Evolutionary conservation across 2,329 filamentous ascomycete genomes (phyloP).

Genomic region (Exophiala oligosperma): DNA sequence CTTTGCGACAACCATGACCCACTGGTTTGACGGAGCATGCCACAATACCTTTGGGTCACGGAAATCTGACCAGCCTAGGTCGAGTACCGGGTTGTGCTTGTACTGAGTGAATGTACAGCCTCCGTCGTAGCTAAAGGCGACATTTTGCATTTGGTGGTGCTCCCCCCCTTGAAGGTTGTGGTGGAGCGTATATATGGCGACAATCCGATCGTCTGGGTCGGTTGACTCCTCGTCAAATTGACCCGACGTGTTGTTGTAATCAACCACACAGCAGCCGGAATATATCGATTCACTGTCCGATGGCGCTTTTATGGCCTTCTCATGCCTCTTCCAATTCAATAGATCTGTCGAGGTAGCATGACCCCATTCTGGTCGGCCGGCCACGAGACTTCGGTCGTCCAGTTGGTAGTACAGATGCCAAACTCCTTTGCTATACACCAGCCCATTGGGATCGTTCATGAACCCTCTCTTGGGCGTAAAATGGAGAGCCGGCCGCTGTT

Average conservation of each 20-base stretch:
- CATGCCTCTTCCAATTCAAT: slow-evolving; percentile 38
- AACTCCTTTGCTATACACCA: slow-evolving; percentile 23
- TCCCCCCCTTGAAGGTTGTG: slow-evolving; percentile 17
- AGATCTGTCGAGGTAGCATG: slow-evolving; percentile 32
- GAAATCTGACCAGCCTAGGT: slow-evolving; percentile 56
- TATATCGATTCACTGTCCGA: slow-evolving; percentile 55
- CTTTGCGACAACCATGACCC: slow-evolving; percentile 60
- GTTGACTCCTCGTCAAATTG: slow-evolving; percentile 60
- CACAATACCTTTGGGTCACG: slow-evolving; percentile 66
- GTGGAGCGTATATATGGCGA: slow-evolving; percentile 58
- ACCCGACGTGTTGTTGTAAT: slow-evolving; percentile 63
- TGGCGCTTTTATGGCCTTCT: slow-evolving; percentile 63
- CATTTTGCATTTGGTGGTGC: slow-evolving; percentile 53
- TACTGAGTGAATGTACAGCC: slow-evolving; percentile 64
- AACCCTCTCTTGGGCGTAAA: slow-evolving; percentile 21
- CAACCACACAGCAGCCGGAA: slow-evolving; percentile 58
- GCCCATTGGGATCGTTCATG: slow-evolving; percentile 32
- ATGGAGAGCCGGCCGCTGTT: slow-evolving; percentile 20
- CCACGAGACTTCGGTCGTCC: slow-evolving; percentile 26
- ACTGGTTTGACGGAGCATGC: slow-evolving; percentile 50
- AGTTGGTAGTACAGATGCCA: slow-evolving; percentile 32
- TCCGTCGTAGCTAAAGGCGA: slow-evolving; percentile 62
- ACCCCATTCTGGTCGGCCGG: slow-evolving; percentile 32
- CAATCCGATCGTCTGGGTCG: slow-evolving; percentile 52
- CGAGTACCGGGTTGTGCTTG: slow-evolving; percentile 59